phyloP scores from a whole-genome alignment of 495 filamentous ascomycete genomes.

The Penicillium nucicola region DNA sequence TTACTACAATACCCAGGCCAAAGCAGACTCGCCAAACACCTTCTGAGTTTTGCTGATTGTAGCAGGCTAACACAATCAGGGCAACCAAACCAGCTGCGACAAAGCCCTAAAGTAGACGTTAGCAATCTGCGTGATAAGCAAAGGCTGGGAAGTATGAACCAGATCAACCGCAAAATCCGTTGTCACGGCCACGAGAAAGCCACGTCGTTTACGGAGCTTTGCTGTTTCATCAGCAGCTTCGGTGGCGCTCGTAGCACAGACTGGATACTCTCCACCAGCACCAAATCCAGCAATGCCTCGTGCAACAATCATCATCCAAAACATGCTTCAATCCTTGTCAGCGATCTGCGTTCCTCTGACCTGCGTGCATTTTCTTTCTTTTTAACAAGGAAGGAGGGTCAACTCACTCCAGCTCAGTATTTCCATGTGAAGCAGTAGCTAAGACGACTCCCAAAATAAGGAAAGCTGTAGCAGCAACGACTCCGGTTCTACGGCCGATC shows the following conservation, averaged over 20 bases:
- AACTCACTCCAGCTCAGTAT: slow-evolving; percentile 22
- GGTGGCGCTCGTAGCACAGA: slow-evolving; percentile 39
- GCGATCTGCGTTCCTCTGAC: not conserved
- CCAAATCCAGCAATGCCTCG: slow-evolving; percentile 54
- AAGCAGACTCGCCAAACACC: slow-evolving; percentile 38
- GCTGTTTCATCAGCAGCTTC: slow-evolving; percentile 45
- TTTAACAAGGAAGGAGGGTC: not conserved
- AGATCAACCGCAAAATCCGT: slow-evolving; percentile 34
- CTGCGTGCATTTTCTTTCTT: too few relatives aligned
- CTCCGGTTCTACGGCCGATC: slow-evolving; percentile 26
- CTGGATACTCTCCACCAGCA: slow-evolving; percentile 47
- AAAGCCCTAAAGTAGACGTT: slow-evolving; percentile 19
- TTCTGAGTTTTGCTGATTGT: slow-evolving; percentile 15
- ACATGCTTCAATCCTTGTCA: slow-evolving; percentile 29
- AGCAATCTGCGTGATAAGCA: not conserved
- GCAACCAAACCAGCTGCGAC: slow-evolving; percentile 28
- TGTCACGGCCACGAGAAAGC: slow-evolving; percentile 30
- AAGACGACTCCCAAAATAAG: slow-evolving; percentile 27
- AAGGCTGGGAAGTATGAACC: not conserved
- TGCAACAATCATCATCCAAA: slow-evolving; percentile 55
- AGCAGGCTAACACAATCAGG: slow-evolving; percentile 30
- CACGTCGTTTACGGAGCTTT: slow-evolving; percentile 22
- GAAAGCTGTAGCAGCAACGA: slow-evolving; percentile 24
- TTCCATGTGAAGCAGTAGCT: slow-evolving; percentile 29
- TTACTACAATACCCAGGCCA: slow-evolving; percentile 32